Percentiles rank a stretch among this genome's conserved stretches.
Evolutionary conservation across 2,329 filamentous ascomycete genomes (phyloP).

Genomic region (Exophiala dermatitidis): DNA sequence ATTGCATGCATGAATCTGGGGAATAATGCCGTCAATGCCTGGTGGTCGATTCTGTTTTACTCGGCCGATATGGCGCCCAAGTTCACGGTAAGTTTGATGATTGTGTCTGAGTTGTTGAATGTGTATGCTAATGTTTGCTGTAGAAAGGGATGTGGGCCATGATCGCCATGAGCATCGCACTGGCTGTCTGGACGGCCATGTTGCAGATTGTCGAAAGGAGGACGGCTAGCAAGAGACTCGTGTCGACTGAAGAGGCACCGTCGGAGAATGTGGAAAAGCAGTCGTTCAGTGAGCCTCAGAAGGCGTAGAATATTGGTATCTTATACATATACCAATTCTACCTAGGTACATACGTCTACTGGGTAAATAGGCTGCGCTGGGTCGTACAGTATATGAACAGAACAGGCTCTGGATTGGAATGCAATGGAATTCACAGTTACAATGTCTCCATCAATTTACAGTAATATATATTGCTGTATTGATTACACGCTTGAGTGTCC

Average conservation of each 20-base stretch:
- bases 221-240: not conserved
- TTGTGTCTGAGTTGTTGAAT: not conserved
- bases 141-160: slow-evolving; percentile 66
- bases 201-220: slow-evolving; percentile 9
- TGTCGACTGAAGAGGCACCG: not conserved
- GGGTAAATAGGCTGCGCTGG: no score
- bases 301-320: slow-evolving; percentile 2
- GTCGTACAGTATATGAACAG: no score
- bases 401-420: no score
- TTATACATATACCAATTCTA: no score
- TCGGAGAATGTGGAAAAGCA: slow-evolving; percentile 9
- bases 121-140: slow-evolving; percentile 10
- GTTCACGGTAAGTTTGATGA: slow-evolving; percentile 48
- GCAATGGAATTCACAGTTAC: no score
- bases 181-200: slow-evolving; percentile 50
- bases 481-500: no score
- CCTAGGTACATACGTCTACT: no score
- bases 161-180: slow-evolving; percentile 56
- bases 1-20: slow-evolving; percentile 24
- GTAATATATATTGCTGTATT: no score
- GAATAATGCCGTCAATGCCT: slow-evolving; percentile 20
- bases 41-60: slow-evolving; percentile 25
- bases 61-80: slow-evolving; percentile 39
- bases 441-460: no score
- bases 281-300: not conserved